phyloP scores from a whole-genome alignment of 192 early-diverging fungal genomes.

The Linnemannia exigua region DNA sequence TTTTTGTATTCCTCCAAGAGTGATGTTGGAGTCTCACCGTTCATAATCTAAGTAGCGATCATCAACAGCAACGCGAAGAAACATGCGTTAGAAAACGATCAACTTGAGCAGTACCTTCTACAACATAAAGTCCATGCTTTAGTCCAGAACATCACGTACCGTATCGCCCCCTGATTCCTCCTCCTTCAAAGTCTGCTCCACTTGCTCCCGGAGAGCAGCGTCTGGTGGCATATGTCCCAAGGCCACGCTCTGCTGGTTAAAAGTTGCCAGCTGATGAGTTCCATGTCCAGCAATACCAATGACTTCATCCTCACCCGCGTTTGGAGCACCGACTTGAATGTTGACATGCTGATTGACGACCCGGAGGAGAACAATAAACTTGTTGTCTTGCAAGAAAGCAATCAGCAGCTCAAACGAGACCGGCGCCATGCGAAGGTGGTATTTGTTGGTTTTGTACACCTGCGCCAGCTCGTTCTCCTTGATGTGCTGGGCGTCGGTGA shows the following conservation, averaged over 20 bases:
- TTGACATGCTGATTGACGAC: constrained; percentile 94
- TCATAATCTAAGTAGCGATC: constrained; percentile 20
- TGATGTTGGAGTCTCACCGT: constrained; percentile 43
- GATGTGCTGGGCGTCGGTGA: constrained; percentile 83
- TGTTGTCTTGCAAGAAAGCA: constrained; percentile 94
- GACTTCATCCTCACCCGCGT: constrained; percentile 70
- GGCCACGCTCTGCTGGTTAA: constrained; percentile 85
- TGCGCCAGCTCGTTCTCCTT: constrained; percentile 86
- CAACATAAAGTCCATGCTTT: too few relatives aligned
- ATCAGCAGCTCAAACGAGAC: constrained; percentile 92
- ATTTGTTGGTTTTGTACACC: constrained; percentile 86
- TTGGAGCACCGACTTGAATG: constrained; percentile 66
- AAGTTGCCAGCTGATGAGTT: constrained; percentile 78
- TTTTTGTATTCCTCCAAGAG: constrained; percentile 69
- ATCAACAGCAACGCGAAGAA: neutral
- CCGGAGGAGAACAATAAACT: constrained; percentile 87
- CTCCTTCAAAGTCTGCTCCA: constrained; percentile 83
- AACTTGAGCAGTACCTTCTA: too few relatives aligned
- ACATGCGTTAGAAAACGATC: neutral
- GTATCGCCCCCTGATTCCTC: constrained; percentile 61
- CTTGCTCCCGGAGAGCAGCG: constrained; percentile 79
- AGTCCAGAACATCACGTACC: neutral
- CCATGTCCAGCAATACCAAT: constrained; percentile 81
- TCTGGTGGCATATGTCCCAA: constrained; percentile 84
- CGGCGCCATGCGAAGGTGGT: constrained; percentile 85